A percentile compares a stretch with the other conserved stretches of the same genome.
These are phyloP conservation scores for Tephrocybe sp. DNA, from an alignment of 768 basidiomycete species.

Conservation along the genomic window DNA sequence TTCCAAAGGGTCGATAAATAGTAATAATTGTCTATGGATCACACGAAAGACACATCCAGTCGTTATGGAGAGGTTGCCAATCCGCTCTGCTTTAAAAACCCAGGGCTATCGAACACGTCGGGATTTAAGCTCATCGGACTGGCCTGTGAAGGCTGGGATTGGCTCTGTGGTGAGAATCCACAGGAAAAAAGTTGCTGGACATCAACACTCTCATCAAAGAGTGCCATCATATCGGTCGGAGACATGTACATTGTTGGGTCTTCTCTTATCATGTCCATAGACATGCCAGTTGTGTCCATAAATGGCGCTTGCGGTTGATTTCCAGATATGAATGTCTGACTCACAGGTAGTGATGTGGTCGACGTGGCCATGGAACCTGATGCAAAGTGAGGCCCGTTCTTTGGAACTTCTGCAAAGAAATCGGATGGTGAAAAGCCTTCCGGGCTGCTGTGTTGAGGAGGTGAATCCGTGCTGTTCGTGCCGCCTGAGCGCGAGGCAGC, in stretches of 20 bases:
- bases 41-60: conserved; percentile 9
- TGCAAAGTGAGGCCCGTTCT: conserved; percentile 24
- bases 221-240: conserved; percentile 58
- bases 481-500: conserved; percentile 43
- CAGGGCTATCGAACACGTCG: conserved; percentile 24
- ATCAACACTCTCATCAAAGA: conserved; percentile 56
- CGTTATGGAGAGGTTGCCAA: conserved; percentile 35
- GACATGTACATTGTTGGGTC: conserved; percentile 57
- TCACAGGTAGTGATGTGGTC: conserved; percentile 2
- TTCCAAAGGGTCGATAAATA: background rate
- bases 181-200: conserved; percentile 30
- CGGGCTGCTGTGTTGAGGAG: conserved; percentile 57
- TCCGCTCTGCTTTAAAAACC: conserved; percentile 36
- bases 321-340: conserved; percentile 12
- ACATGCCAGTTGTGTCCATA: conserved; percentile 36
- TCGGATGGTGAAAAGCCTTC: conserved; percentile 67
- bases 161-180: conserved; percentile 25
- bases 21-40: background rate
- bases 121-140: conserved; percentile 14
- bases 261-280: conserved; percentile 47
- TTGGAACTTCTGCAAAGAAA: conserved; percentile 56
- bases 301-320: conserved; percentile 25
- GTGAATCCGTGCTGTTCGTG: conserved; percentile 37
- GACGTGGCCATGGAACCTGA: conserved; percentile 18
- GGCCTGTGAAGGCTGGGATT: conserved; percentile 8